Conservation (phyloP, 345 rosid genomes). For the Camelina neglecta region DNA sequence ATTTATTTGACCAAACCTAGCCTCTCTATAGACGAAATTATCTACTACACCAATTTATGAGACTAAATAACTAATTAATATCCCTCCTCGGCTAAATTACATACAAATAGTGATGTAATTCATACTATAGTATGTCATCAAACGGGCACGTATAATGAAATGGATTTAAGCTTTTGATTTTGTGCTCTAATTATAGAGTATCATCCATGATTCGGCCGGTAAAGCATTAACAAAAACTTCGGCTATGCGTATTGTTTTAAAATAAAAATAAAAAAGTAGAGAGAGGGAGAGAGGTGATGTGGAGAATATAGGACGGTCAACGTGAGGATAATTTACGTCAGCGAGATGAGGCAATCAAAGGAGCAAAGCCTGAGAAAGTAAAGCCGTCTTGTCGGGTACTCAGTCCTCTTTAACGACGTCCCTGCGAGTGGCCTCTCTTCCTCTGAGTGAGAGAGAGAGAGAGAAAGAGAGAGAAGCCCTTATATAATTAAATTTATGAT, state of each 20-base stretch:
- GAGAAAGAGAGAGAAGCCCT: too few species aligned
- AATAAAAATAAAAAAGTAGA: too few species aligned
- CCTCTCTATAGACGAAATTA: too few species aligned
- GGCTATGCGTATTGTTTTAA: too few species aligned
- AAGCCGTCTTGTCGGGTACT: conserved; percentile 45
- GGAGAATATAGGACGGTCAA: conserved; percentile 28
- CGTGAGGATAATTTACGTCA: conserved; percentile 39
- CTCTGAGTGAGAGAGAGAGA: not conserved
- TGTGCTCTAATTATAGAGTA: not conserved
- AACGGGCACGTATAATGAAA: too few species aligned
- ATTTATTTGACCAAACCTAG: not conserved
- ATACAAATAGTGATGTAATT: not conserved
- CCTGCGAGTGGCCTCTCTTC: not conserved
- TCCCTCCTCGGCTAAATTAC: too few species aligned
- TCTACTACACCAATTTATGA: too few species aligned
- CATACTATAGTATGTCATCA: too few species aligned
- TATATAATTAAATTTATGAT: not conserved
- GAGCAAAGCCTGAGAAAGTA: conserved; percentile 30
- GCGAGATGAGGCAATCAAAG: conserved; percentile 46
- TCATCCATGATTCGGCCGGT: not conserved
- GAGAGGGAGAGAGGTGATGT: conserved; percentile 6
- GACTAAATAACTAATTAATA: too few species aligned
- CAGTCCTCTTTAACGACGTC: not conserved
- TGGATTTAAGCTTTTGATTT: not conserved
- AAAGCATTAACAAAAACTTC: too few species aligned